These are phyloP conservation scores for Malus hybrid DNA, from an alignment of 331 rosid species.

Conservation along the genomic window DNA sequence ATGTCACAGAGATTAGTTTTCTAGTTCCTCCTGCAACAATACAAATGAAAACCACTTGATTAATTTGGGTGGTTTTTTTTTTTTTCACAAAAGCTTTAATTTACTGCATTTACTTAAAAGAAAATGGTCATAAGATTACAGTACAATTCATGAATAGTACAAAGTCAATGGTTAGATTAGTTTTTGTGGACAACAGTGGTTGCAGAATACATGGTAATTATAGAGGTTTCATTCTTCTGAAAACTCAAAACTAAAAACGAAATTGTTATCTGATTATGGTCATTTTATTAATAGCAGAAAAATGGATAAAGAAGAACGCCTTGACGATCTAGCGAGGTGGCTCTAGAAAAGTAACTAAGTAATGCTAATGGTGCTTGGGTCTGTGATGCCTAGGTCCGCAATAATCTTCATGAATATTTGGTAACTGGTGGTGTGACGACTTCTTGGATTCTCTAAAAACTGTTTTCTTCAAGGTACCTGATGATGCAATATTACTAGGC, in stretches of 20 bases:
- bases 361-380: constrained; percentile 65
- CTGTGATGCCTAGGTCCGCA: constrained; percentile 68
- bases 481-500: neutral
- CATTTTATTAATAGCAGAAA: neutral
- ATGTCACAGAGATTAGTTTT: constrained; percentile 44
- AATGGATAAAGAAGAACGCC: neutral
- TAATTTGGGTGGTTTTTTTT: neutral
- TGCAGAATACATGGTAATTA: constrained; percentile 2
- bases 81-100: neutral
- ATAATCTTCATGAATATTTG: constrained; percentile 77
- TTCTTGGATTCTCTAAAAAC: constrained; percentile 40
- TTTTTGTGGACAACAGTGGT: neutral
- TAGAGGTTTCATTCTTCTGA: constrained; percentile 8
- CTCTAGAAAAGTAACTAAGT: neutral
- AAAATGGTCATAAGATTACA: neutral
- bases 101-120: neutral
- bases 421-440: constrained; percentile 42
- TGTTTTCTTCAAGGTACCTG: constrained; percentile 63
- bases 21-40: constrained; percentile 73
- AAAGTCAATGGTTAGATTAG: neutral
- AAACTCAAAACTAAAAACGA: neutral
- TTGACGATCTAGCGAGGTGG: too few relatives aligned
- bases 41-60: constrained; percentile 24
- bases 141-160: neutral
- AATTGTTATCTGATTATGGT: neutral